Evolutionary conservation across 768 basidiomycete species (phyloP).

Genomic region (Hypsizygus marmoreus): DNA sequence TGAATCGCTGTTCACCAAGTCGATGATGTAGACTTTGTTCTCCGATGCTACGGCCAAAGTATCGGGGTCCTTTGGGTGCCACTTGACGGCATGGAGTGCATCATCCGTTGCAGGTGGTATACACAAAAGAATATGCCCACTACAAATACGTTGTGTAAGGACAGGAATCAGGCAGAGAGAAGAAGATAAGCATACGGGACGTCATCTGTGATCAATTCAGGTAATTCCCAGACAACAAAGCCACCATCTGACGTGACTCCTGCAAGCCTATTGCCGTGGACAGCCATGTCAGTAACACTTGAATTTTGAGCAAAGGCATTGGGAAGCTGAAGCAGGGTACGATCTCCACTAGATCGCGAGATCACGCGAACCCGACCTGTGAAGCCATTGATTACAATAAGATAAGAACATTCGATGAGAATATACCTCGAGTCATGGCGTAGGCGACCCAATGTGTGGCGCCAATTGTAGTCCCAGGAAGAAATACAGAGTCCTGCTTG

Average conservation of each 20-base stretch:
- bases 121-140: constrained; percentile 70
- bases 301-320: constrained; percentile 59
- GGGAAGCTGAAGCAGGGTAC: constrained; percentile 80
- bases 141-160: constrained; percentile 32
- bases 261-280: constrained; percentile 78
- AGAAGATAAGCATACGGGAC: constrained; percentile 59
- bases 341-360: constrained; percentile 84
- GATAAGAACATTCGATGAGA: neutral
- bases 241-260: constrained; percentile 89
- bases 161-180: constrained; percentile 2
- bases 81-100: constrained; percentile 80
- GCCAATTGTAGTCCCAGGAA: constrained; percentile 86
- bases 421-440: constrained; percentile 81
- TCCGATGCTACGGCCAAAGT: constrained; percentile 83
- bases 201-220: constrained; percentile 82
- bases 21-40: constrained; percentile 73
- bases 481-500: constrained; percentile 80
- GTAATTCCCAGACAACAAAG: constrained; percentile 87
- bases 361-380: constrained; percentile 84
- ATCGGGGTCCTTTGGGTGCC: constrained; percentile 84
- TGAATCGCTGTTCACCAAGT: constrained; percentile 62
- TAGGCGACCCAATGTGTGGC: constrained; percentile 93
- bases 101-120: constrained; percentile 60
- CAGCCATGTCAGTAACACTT: constrained; percentile 84
- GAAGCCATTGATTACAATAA: constrained; percentile 5